Base-by-base conservation (phyloP, 208 protist species). In the Leishmania aethiopica region DNA sequence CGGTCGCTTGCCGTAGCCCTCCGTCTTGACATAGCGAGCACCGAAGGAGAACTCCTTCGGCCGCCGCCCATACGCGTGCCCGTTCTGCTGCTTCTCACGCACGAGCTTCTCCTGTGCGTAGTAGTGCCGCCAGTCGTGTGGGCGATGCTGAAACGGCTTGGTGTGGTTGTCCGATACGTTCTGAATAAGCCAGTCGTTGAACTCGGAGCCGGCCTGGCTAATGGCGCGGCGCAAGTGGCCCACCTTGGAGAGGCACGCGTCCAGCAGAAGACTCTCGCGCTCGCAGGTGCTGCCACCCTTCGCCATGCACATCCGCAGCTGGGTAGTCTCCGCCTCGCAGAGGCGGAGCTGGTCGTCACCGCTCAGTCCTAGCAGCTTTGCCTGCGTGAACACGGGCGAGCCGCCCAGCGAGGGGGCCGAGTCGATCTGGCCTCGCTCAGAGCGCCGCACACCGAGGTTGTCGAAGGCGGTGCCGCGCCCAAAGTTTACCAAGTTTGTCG, bases 121-220 rank as follows among this genome's bases (percentile, higher is more conserved):
- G 85, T 93, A 85, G 73, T 95, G 88, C 5, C 93, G 84, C 93
- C 95, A 97, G 84, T 97, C 95, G 77, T 97, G 95, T 0, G 95
- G 93, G 47, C 95, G 90, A 81, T 97, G 93, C 83, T 96, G 88
- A 76, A 96, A 96, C 7, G 95, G 93, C 87, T 96, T 97, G 32
- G 95, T 97, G 89, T 97, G 93, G 79, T 97, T 97, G 81, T 97
- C 95, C 1, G 89, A 94, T 2, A 97, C 95, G 77, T 96, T 97
- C 71, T 96, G 92, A 49, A 96, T 95, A 76, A 96, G 96, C 95
- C 95, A 97, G 83, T 97, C 95, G 73, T 93, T 94, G 86, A 96
- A 97, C 84, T 93, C 91, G n/a, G 69, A 76, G 57, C 91, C 89
- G 17, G 93, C 93, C 66, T 77, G 60, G 49, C 83, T 87, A 84